Base-by-base conservation (phyloP, 768 basidiomycete species). In the Psilocybe cyanescens region DNA sequence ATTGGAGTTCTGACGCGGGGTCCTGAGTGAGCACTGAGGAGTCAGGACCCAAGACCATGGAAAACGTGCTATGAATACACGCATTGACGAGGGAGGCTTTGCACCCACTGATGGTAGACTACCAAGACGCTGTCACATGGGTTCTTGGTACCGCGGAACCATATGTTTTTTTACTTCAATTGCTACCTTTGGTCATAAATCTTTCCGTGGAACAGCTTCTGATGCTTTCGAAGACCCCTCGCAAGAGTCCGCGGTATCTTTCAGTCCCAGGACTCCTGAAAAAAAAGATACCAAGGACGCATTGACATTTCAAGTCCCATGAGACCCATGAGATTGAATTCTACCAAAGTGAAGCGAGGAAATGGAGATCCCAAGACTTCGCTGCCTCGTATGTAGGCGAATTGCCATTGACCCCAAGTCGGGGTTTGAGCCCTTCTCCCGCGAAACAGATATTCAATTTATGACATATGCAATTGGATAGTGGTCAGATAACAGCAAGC, bases 391-490 rank as follows among this genome's bases (percentile, higher is more conserved):
- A 28, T 17, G 48, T 39, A 16, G 49, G 49, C 35, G 45, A 46
- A 57, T 47, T 45, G 41, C 35, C 46, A n/a, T 7, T 30, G 53
- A 53, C 12, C 28, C 37, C 37, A 30, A 16, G 24, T 41, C 51
- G 37, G 57, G 59, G 39, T 35, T 28, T 12, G 39, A 17, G 50
- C 17, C 55, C 63, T 64, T 64, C 63, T 64, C 63, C 63, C 63
- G 63, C 63, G 63, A 64, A 60, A 52, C 58, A 56, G 58, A 35
- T 39, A 30, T 56, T 61, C 55, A 57, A 57, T 57, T 57, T 44
- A n/a, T 44, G 41, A 12, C n/a, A 44, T 5, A 44, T 44, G 17
- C 54, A n/a, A 30, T 29, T 17, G 28, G 44, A 30, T 50, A 28
- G 24, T 41, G 39, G 39, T 48, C 35, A 48, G 31, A 30, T 37